These are phyloP conservation scores for Metschnikowia matae DNA, from an alignment of 805 yeast species.

Conservation along the genomic window DNA sequence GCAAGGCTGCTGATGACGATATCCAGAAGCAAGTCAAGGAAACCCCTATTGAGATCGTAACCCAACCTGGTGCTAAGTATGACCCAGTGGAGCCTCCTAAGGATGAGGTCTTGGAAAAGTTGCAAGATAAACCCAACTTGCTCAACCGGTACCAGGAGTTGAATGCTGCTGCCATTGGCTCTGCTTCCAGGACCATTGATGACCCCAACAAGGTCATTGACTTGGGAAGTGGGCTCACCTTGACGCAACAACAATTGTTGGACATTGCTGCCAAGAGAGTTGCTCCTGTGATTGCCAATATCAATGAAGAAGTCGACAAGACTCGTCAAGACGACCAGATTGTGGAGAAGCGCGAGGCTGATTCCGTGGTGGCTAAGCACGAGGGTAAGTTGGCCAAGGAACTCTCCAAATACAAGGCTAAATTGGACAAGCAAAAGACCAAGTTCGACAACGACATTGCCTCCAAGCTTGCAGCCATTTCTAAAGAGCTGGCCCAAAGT, in stretches of 20 bases:
- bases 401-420: constrained; percentile 34
- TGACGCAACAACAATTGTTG: constrained; percentile 53
- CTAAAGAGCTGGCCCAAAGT: constrained; percentile 23
- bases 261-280: constrained; percentile 54
- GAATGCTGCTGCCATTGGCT: constrained; percentile 44
- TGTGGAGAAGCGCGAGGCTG: constrained; percentile 36
- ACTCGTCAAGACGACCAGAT: constrained; percentile 43
- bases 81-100: constrained; percentile 36
- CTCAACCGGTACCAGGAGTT: constrained; percentile 47
- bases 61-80: constrained; percentile 30
- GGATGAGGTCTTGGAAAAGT: constrained; percentile 32
- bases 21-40: constrained; percentile 27
- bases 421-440: constrained; percentile 35
- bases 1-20: constrained; percentile 23
- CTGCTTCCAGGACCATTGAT: constrained; percentile 42
- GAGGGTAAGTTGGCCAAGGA: constrained; percentile 33
- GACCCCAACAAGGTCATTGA: constrained; percentile 48
- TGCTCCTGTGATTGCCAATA: constrained; percentile 49
- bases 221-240: constrained; percentile 50
- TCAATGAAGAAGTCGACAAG: constrained; percentile 47
- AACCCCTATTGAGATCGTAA: constrained; percentile 32
- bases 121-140: constrained; percentile 47
- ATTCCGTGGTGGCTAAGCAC: constrained; percentile 32
- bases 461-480: constrained; percentile 24
- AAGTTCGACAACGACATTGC: constrained; percentile 41